Evolutionary conservation across 1,284 basidiomycete species (phyloP), one percentile per base, ranked within the genome.

Genomic region (Cryptococcus wingfieldii): DNA sequence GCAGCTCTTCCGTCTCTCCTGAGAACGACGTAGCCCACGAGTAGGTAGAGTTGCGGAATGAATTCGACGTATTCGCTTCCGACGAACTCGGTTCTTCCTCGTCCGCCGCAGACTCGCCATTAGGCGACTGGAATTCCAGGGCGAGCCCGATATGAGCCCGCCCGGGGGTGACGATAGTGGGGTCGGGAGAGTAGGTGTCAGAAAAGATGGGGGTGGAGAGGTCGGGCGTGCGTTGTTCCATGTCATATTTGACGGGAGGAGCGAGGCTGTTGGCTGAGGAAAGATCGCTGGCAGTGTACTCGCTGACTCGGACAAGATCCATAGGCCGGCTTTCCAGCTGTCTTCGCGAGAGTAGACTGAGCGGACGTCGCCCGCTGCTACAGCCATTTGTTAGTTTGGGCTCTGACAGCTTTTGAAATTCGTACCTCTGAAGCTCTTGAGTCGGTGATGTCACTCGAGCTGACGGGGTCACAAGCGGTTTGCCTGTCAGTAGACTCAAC

Each of bases 1-100:
- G 59, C 14, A 70, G 55, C 38, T 70, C 68, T 23, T 49, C 54
- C 1, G 68, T 68, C 54, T 70, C 68, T 25, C 68, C 68, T 4
- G 67, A 68, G 56, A 70, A 70, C 3, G 56, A 60, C 5, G 62
- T 63, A 4, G 68, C 68, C 68, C 68, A 70, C 2, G 67, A 68
- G 53, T 70, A 70, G 7, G 68, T 57, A 5, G 59, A 68, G 13
- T 65, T 65, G 42, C 60, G 56, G 27, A 56, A 25, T 10, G 31
- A 34, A 2, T 34, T 34, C 2, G 49, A 38, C 6, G 61, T 62
- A 16, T 52, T 31, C 18, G 56, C 57, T n/a, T 51, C 51, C 7
- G 47, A 39, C 18, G 45, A 34, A 18, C 54, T 47, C 16, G 28
- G 41, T 37, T 23, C 38, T 28, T 28, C 19, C 27, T 45, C 38